phyloP scores from a whole-genome alignment of 2,329 filamentous ascomycete species.

The Fusarium verrucosum region DNA sequence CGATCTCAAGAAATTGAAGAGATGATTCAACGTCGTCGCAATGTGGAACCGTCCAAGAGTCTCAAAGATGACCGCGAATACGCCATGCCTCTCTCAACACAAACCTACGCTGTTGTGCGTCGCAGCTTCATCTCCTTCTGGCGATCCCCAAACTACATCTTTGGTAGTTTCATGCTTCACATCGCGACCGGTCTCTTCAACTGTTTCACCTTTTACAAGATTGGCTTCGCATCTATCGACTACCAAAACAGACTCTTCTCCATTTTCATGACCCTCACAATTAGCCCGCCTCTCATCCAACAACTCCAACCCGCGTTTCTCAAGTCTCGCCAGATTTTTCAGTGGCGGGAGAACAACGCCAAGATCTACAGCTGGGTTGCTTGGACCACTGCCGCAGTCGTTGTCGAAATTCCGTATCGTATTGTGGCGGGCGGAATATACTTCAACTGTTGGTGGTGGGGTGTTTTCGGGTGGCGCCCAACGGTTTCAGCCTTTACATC shows the following conservation, averaged over 20 bases:
- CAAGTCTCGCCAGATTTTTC: conserved; percentile 71
- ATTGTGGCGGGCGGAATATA: conserved; percentile 67
- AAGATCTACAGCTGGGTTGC: conserved; percentile 84
- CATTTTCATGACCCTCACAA: conserved; percentile 79
- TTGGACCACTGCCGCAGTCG: conserved; percentile 70
- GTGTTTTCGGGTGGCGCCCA: conserved; percentile 58
- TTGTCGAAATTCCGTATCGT: conserved; percentile 76
- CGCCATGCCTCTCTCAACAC: conserved; percentile 66
- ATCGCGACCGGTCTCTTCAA: conserved; percentile 73
- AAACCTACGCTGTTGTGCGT: conserved; percentile 63
- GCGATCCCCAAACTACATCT: conserved; percentile 70
- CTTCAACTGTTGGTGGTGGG: conserved; percentile 66
- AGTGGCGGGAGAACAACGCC: conserved; percentile 76
- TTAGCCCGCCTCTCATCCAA: conserved; percentile 78
- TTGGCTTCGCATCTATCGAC: conserved; percentile 66
- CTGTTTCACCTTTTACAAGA: conserved; percentile 74
- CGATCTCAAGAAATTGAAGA: conserved; percentile 61
- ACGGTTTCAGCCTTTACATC: conserved; percentile 60
- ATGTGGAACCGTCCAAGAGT: conserved; percentile 49
- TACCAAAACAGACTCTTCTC: conserved; percentile 79
- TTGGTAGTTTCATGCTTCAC: conserved; percentile 70
- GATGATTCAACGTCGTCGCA: conserved; percentile 58
- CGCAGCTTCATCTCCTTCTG: conserved; percentile 71
- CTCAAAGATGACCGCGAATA: conserved; percentile 67
- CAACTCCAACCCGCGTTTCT: conserved; percentile 80